Evolutionary conservation across 164 flowering plant genomes (phyloP), one percentile per base, ranked within the genome.

Genomic region (Tetracentron sinense): DNA sequence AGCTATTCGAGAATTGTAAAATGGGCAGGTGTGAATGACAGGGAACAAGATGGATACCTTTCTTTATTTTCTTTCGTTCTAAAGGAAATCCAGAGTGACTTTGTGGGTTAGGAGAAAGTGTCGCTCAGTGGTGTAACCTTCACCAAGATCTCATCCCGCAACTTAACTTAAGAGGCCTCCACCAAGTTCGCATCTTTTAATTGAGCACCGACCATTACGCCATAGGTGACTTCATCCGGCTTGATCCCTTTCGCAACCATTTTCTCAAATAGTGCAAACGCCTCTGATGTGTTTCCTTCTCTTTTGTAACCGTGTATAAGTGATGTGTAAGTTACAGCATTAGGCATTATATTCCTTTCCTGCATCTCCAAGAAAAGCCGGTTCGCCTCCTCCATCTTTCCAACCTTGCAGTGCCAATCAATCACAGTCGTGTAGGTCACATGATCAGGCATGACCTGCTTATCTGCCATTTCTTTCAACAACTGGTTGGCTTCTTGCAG

Each of bases 341-440:
- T 79, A 6, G 93, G 92, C 62, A 60, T 66, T 56, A 89, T 31
- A 64, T 77, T 74, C 66, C 60, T 77, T 44, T 74, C 68, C 62
- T 80, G 80, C 96, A 89, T 89, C 35, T 72, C 80, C 50, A 58
- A 28, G 26, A 85, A 81, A 49, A 85, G 78, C 31, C 54, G 65
- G 27, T 75, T 71, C 12, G 93, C 93, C 52, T 78, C 77, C 51
- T 79, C 69, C 78, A 86, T 67, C 49, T 74, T 65, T 19, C 85
- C 88, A 19, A 57, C 73, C 71, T 83, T 86, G 78, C 82, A 76
- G 31, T 69, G 73, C 53, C 77, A 65, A 68, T 81, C 80, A 69
- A 90, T 85, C 63, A 90, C 42, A 49, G 78, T 82, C 0, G 86
- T 77, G 77, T 81, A 90, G 20, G 94, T 88, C 42, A 83, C 77